Percentiles rank a stretch among this genome's conserved stretches.
Conservation (phyloP, 129 eudicot species). For the Ambrosia trifida region DNA sequence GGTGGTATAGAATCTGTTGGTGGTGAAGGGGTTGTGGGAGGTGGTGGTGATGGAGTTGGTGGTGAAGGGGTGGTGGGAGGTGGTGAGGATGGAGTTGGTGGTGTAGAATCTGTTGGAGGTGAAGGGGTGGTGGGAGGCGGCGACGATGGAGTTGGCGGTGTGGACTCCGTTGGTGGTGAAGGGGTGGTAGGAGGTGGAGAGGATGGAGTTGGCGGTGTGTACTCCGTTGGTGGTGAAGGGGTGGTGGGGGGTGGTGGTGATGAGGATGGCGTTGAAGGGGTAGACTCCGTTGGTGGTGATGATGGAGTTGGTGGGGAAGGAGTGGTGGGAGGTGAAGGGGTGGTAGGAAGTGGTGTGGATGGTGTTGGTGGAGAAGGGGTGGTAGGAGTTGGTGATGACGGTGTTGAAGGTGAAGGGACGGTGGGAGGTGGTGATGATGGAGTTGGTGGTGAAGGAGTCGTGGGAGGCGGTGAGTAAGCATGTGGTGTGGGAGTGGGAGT, state of each 20-base stretch:
- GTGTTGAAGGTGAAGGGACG: background rate
- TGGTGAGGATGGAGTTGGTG: constrained; percentile 1
- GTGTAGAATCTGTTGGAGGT: background rate
- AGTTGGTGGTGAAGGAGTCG: background rate
- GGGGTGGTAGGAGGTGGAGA: constrained; percentile 18
- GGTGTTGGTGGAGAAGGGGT: constrained; percentile 14
- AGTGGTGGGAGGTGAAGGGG: background rate
- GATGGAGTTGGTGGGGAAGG: constrained; percentile 17
- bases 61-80: constrained; percentile 17
- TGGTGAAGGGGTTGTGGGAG: constrained; percentile 9
- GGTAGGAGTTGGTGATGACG: constrained; percentile 16
- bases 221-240: background rate
- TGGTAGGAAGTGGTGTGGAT: constrained; percentile 3
- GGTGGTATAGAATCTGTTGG: background rate
- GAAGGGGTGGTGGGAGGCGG: constrained; percentile 1
- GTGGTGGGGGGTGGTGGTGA: constrained; percentile 19
- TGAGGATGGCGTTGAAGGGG: constrained; percentile 35
- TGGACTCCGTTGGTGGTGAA: background rate
- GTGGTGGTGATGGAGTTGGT: constrained; percentile 2
- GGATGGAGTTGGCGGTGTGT: background rate
- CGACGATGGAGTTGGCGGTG: constrained; percentile 35
- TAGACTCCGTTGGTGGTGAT: constrained; percentile 19
- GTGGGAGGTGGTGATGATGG: constrained; percentile 31
- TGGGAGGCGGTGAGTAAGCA: background rate
- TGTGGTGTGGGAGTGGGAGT: background rate